These are phyloP conservation scores for Senna siamea DNA, from an alignment of 306 rosid genomes.

Conservation along the genomic window DNA sequence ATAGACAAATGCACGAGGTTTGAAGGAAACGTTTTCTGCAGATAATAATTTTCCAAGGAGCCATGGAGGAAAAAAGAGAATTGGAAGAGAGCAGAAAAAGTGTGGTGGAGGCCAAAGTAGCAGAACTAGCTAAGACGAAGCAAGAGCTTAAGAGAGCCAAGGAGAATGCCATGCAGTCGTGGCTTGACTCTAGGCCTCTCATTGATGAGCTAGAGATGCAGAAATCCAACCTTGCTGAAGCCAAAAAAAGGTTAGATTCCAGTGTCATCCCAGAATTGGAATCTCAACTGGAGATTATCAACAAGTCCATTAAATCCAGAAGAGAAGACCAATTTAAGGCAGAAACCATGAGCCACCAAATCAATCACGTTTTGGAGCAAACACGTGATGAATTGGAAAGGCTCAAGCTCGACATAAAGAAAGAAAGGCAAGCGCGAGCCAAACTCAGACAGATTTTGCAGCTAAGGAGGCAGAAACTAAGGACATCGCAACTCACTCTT, in stretches of 20 bases:
- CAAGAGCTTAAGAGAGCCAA: constrained; percentile 52
- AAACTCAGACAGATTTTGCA: constrained; percentile 39
- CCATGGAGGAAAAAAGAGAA: constrained; percentile 1
- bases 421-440: constrained; percentile 34
- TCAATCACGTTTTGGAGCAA: constrained; percentile 44
- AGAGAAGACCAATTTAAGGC: constrained; percentile 45
- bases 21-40: not conserved
- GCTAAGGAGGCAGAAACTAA: constrained; percentile 46
- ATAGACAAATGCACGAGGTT: not conserved
- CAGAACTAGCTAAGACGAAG: constrained; percentile 48
- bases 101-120: constrained; percentile 36
- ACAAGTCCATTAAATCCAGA: constrained; percentile 44
- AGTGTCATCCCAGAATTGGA: constrained; percentile 39
- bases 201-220: constrained; percentile 58
- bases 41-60: not conserved
- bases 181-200: constrained; percentile 72
- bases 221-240: constrained; percentile 48
- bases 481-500: constrained; percentile 46
- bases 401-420: constrained; percentile 36
- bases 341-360: constrained; percentile 39
- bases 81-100: constrained; percentile 29
- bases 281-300: constrained; percentile 42
- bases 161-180: constrained; percentile 54
- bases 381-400: constrained; percentile 39
- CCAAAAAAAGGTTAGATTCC: constrained; percentile 26